Base-by-base conservation (phyloP, 2,329 filamentous ascomycete genomes). In the Ceratocystis lukuohia region DNA sequence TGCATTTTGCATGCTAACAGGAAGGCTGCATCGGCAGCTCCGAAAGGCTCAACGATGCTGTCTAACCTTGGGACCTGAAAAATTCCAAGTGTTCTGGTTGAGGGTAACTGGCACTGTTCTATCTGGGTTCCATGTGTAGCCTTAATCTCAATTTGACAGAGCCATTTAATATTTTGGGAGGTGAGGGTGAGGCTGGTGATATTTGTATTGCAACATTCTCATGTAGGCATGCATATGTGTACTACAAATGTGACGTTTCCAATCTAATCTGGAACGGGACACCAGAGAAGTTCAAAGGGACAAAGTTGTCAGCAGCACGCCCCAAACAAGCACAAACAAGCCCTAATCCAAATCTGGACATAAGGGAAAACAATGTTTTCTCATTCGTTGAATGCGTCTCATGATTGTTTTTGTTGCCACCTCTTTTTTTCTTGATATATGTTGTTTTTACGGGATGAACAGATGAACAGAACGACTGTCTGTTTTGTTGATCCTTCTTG, bases 1-100 rank as follows among this genome's bases (percentile, higher is more conserved):
- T 62, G 59, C 33, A 44, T 62, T 45, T 33, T 50, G 28, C 28
- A 33, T 28, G n/a, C 22, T 63, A 63, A 41, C 45, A 50, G 44
- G n/a, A 62, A 30, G 37, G 44, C 20, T 63, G 61, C 61, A 63
- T 63, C 61, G 61, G 61, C 61, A 30, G 41, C 61, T 20, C 61
- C 61, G 61, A 63, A 41, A 63, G 44, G 25, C 30, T 22, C 44
- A 48, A 22, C 22, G 53, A 25, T 33, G 53, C 8, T 59, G 25
- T 59, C 53, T 7, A 59, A 59, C 25, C 17, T n/a, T 59, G 53
- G 37, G 53, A 10, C 53, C 53, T 59, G 28, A 33, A 33, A n/a
- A 30, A 5, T 17, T 7, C 53, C 8, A 41, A 33, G 53, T 62
- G 59, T 45, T 20, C 4, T 59, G 28, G 37, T 41, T 59, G 53